Percentiles rank a stretch among this genome's conserved stretches.
Evolutionary conservation across 768 basidiomycete genomes (phyloP).

Genomic region (Dioszegia crocea): DNA sequence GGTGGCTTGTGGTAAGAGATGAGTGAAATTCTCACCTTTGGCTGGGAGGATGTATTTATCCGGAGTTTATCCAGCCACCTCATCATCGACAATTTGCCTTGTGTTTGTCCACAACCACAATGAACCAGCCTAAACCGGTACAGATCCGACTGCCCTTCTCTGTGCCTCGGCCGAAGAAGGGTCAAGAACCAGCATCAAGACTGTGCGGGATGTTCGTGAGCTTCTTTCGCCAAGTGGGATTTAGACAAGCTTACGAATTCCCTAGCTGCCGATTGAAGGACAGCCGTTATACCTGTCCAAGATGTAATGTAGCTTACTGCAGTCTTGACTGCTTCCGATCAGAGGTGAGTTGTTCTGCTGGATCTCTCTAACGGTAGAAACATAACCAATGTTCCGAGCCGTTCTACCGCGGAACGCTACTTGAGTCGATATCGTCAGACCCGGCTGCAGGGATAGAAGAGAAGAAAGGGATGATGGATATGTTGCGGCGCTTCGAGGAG

Average conservation of each 20-base stretch:
- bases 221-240: neutral
- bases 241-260: slow-evolving; percentile 10
- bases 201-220: slow-evolving; percentile 41
- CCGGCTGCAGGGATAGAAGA: slow-evolving; percentile 43
- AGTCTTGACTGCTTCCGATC: slow-evolving; percentile 30
- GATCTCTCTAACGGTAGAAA: slow-evolving; percentile 15
- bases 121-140: slow-evolving; percentile 32
- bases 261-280: slow-evolving; percentile 39
- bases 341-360: slow-evolving; percentile 26
- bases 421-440: slow-evolving; percentile 44
- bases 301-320: slow-evolving; percentile 42
- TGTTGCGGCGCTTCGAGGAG: slow-evolving; percentile 42
- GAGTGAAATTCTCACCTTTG: too few relatives aligned
- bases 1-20: neutral
- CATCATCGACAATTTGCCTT: too few relatives aligned
- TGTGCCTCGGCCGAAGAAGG: slow-evolving; percentile 30
- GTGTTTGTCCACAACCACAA: too few relatives aligned
- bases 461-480: slow-evolving; percentile 47
- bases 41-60: too few relatives aligned
- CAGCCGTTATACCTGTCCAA: slow-evolving; percentile 41
- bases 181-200: slow-evolving; percentile 8
- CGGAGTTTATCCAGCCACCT: too few relatives aligned
- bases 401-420: slow-evolving; percentile 37
- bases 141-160: slow-evolving; percentile 41
- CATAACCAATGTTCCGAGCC: slow-evolving; percentile 44